Evolutionary conservation across 306 rosid species (phyloP), one percentile per base, ranked within the genome.

Genomic region (Herpetospermum pedunculosum): DNA sequence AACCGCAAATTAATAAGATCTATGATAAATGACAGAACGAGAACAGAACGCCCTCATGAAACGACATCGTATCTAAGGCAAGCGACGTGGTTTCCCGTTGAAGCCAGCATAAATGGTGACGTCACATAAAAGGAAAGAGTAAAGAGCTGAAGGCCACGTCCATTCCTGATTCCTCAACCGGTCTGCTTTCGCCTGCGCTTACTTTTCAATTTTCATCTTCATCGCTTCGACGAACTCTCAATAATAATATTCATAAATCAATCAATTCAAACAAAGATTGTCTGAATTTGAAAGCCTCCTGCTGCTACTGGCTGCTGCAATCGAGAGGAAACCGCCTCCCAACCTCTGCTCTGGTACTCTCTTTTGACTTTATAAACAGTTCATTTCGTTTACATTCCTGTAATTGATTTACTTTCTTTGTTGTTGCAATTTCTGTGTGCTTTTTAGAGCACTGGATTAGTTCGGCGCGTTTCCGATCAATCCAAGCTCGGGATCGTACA

Each of bases 251-350:
- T 55, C 9, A 25, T 19, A 53, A 55, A 26, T 21, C 13, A 2
- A 55, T 43, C 2, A 12, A 43, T 43, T 43, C 16, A 43, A 43
- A 12, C n/a, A n/a, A n/a, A n/a, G n/a, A n/a, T n/a, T 10, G 16
- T 9, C 7, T 2, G 8, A 50, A 4, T 50, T 15, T 15, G 28
- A 30, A 92, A 92, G 92, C 80, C 90, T 34, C 40, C 40, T 2
- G 34, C 4, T 4, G n/a, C n/a, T n/a, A n/a, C n/a, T n/a, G n/a
- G n/a, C 34, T 30, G 1, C 40, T 5, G 94, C 90, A n/a, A 86
- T 77, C 83, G 97, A 86, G 79, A 90, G 87, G 84, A 89, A 9
- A 23, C 44, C 7, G 41, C 47, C 37, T 35, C 70, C 34, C 47
- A 63, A 32, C 47, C 43, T 63, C 44, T 35, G n/a, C 5, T 46